Evolutionary conservation across 1,284 basidiomycete genomes (phyloP).

Genomic region (Schizophyllum commune): DNA sequence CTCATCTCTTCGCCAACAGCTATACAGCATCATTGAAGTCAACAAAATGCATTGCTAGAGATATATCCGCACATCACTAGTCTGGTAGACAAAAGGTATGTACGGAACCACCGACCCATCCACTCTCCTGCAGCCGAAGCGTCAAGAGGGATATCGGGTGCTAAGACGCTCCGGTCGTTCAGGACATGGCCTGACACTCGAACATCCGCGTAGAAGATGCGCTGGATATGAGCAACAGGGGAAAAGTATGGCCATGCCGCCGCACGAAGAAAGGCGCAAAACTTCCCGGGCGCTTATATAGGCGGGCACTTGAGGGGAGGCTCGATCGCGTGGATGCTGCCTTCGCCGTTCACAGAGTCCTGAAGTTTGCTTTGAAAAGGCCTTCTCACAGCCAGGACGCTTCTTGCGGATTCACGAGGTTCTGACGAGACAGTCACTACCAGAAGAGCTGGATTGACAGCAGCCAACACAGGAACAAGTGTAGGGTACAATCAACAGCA

Average conservation of each 20-base stretch:
- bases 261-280: constrained; percentile 48
- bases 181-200: constrained; percentile 80
- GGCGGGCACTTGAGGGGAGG: neutral
- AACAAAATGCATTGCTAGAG: too few relatives aligned
- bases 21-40: too few relatives aligned
- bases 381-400: neutral
- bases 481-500: neutral
- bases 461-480: neutral
- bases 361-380: too few relatives aligned
- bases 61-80: neutral
- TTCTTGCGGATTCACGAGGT: neutral
- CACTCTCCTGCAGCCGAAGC: constrained; percentile 25
- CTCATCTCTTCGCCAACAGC: too few relatives aligned
- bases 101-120: constrained; percentile 74
- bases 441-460: neutral
- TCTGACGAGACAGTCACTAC: neutral
- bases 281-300: constrained; percentile 19
- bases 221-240: constrained; percentile 82
- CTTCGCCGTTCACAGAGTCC: too few relatives aligned
- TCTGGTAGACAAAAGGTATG: neutral
- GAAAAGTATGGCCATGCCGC: constrained; percentile 66
- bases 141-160: constrained; percentile 53
- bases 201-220: constrained; percentile 55
- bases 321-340: neutral
- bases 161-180: constrained; percentile 71